These are phyloP conservation scores for Dactylellina leptospora DNA, from an alignment of 2,329 filamentous ascomycete species.

Conservation along the genomic window DNA sequence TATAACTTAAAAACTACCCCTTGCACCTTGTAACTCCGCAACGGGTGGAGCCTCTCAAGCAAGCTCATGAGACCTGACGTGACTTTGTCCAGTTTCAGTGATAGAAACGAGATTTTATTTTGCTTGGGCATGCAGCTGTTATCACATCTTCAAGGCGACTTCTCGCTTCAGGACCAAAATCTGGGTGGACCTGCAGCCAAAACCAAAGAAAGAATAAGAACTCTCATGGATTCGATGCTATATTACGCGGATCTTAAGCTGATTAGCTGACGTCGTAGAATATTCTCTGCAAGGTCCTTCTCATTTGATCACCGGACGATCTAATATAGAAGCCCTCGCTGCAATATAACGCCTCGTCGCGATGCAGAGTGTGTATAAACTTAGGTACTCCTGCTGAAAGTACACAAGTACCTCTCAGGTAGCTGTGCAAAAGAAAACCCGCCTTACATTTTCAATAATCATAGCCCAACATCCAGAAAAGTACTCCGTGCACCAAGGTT, in stretches of 20 bases:
- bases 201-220: not conserved
- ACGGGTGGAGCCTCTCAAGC: not conserved
- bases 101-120: constrained; percentile 35
- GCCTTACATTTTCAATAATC: too few relatives aligned
- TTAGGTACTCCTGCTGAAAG: too few relatives aligned
- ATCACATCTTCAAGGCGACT: constrained; percentile 27
- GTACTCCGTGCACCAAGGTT: too few relatives aligned
- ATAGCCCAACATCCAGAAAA: too few relatives aligned
- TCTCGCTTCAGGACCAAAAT: constrained; percentile 6
- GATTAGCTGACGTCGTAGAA: constrained; percentile 14
- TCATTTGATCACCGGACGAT: constrained; percentile 12
- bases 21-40: not conserved
- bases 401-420: too few relatives aligned
- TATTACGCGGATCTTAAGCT: constrained; percentile 16
- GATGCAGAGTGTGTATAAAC: too few relatives aligned
- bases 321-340: constrained; percentile 17
- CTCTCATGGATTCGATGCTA: not conserved
- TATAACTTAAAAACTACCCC: constrained; percentile 16
- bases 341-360: not conserved
- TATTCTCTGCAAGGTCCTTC: constrained; percentile 10
- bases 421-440: too few relatives aligned
- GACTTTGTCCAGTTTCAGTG: constrained; percentile 27
- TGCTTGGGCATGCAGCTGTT: constrained; percentile 17
- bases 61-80: constrained; percentile 7
- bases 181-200: constrained; percentile 19